Evolutionary conservation across 2,329 filamentous ascomycete genomes (phyloP).

Genomic region (Pseudogymnoascus sp.): DNA sequence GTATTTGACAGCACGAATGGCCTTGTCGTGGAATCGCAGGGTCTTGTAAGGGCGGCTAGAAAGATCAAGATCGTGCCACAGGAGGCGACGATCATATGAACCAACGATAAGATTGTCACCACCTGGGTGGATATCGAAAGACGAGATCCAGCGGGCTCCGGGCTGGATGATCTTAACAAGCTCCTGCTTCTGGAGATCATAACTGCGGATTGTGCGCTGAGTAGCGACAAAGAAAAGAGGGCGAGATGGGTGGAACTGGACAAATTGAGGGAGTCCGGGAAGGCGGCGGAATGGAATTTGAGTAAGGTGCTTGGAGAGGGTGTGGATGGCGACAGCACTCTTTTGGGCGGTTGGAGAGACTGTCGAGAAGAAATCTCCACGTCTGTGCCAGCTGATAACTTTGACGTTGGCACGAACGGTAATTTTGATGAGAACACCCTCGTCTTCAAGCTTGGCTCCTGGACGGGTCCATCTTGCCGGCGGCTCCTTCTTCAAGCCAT

Average conservation of each 20-base stretch:
- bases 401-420: constrained; percentile 77
- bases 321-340: constrained; percentile 86
- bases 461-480: constrained; percentile 80
- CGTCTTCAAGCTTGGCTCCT: constrained; percentile 61
- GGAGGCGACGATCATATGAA: constrained; percentile 83
- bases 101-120: constrained; percentile 93
- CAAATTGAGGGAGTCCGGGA: constrained; percentile 73
- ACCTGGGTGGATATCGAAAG: constrained; percentile 84
- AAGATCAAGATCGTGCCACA: constrained; percentile 96
- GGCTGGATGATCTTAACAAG: constrained; percentile 90
- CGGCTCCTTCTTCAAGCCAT: constrained; percentile 60
- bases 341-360: constrained; percentile 74
- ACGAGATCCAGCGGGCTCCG: constrained; percentile 89
- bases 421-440: constrained; percentile 71
- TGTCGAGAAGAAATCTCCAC: constrained; percentile 89
- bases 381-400: constrained; percentile 85
- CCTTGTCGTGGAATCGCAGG: constrained; percentile 86
- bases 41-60: constrained; percentile 91
- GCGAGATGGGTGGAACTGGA: constrained; percentile 88
- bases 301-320: constrained; percentile 86
- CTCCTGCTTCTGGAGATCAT: constrained; percentile 86
- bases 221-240: constrained; percentile 96
- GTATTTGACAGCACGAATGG: constrained; percentile 81
- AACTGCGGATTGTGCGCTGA: constrained; percentile 84
- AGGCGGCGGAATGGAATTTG: constrained; percentile 81